Evolutionary conservation across 805 yeast genomes (phyloP), one percentile per base, ranked within the genome.

Genomic region (Wickerhamomyces chambardii): DNA sequence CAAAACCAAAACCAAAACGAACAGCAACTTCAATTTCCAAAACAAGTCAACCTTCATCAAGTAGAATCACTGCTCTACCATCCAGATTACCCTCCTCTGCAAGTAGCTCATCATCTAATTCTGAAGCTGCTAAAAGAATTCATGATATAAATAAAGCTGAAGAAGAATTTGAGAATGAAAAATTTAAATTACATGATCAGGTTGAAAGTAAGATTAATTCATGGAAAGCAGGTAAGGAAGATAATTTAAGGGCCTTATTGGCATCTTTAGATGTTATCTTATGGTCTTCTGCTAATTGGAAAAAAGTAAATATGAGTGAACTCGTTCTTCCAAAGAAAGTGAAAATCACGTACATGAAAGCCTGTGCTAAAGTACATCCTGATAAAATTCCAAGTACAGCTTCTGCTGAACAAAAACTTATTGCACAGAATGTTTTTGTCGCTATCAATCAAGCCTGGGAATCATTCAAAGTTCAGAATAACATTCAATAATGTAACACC

Each of bases 381-480:
- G 99, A 92, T 56, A 92, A 92, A 55, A 62, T 89, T 17, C 64
- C 75, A 6, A 51, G 59, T n/a, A 56, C 59, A 17, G 73, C 80
- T 2, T 62, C 78, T 7, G 63, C 77, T 6, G 94, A 86, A 48
- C 73, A 75, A 37, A 79, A 81, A 52, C 72, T 90, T 79, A 67
- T 90, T 31, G 92, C 97, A 14, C 90, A 89, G 47, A 77, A 76
- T 17, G 90, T 90, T 0, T 92, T 92, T 52, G 82, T 87, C 28
- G 68, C 78, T 0, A 63, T 92, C 41, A 90, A 87, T 56, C 72
- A 76, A 45, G 87, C 97, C 3, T 92, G 99, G 97, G 97, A 85
- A 45, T 59, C 56, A 16, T 87, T 86, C 55, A 83, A 80, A 48
- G 60, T 54, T 29, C 71, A 71, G 37, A 82, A 83, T 51, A 63